Evolutionary conservation across 2,329 filamentous ascomycete genomes (phyloP), one percentile per base, ranked within the genome.

Genomic region (Sordariomycetes sp.): DNA sequence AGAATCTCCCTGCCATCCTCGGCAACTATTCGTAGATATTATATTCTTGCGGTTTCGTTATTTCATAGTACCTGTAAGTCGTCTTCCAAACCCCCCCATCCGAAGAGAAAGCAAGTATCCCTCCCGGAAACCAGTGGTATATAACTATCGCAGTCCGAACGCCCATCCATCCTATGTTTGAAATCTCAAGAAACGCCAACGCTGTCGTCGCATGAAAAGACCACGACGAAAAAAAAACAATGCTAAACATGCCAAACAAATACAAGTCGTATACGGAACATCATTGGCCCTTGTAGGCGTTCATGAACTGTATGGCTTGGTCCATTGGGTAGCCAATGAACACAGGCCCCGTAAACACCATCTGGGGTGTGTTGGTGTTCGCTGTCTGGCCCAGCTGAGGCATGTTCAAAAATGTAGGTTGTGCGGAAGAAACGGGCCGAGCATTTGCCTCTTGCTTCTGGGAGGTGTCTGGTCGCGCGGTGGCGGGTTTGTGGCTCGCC

Each of bases 271-370:
- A 22, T 11, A 24, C 12, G n/a, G 20, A 12, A 24, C 46, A 8
- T 50, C 51, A 34, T 16, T 34, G 48, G 32, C 28, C 55, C 32
- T 76, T 77, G 60, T 77, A 79, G 58, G 83, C 78, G 64, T 88
- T 85, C 76, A 95, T 80, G 56, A 95, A 79, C 58, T 82, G 78
- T 25, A 89, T 81, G n/a, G 89, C 88, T 68, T 95, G 86, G 60
- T 95, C 89, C 61, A 90, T 81, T 11, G 87, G 85, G 66, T 96
- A 97, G 0, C 93, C 93, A 65, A 97, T 90, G 67, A 97, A 97
- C 0, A 97, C 91, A 0, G 93, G 93, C 0, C 93, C 93, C 10
- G 89, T 96, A 67, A 97, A 96, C 0, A 95, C 78, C 81, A 97
- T 88, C 64, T 88, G 86, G 11, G 89, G 82, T 11, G 54, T 25